A percentile compares a stretch with the other conserved stretches of the same genome.
phyloP scores from a whole-genome alignment of 2,329 filamentous ascomycete genomes.

The Aaosphaeria arxii region DNA sequence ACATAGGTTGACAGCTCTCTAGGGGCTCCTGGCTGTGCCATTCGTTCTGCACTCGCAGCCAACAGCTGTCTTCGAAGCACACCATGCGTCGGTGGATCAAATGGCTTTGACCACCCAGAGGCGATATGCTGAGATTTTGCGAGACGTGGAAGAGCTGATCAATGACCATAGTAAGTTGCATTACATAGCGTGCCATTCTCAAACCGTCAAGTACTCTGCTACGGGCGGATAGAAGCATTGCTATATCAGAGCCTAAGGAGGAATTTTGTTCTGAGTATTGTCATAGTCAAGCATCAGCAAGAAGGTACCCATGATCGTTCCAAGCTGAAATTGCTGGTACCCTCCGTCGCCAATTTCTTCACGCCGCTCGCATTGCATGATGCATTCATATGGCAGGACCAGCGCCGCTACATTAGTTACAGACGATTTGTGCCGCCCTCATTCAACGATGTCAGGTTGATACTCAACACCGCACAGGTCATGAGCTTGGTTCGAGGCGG shows the following conservation, averaged over 20 bases:
- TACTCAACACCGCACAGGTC: slow-evolving; percentile 91
- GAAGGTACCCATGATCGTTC: slow-evolving; percentile 67
- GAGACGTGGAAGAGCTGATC: slow-evolving; percentile 87
- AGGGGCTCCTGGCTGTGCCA: slow-evolving; percentile 76
- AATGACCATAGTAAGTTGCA: slow-evolving; percentile 74
- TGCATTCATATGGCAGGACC: slow-evolving; percentile 88
- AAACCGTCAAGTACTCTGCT: background rate
- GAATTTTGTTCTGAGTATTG: no score
- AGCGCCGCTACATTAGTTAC: slow-evolving; percentile 80
- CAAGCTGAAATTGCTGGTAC: slow-evolving; percentile 89
- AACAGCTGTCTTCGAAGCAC: slow-evolving; percentile 75
- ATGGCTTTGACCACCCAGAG: slow-evolving; percentile 80
- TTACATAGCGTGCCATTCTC: background rate
- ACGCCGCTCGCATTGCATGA: slow-evolving; percentile 82
- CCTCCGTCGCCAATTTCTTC: slow-evolving; percentile 90
- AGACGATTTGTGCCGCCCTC: slow-evolving; percentile 91
- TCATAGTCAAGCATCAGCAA: slow-evolving; percentile 67
- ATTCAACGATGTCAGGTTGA: slow-evolving; percentile 92
- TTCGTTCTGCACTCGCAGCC: slow-evolving; percentile 97
- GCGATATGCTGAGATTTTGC: slow-evolving; percentile 92
- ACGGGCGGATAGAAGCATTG: background rate
- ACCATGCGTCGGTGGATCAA: slow-evolving; percentile 61
- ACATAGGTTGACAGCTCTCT: background rate
- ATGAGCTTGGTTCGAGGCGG: slow-evolving; percentile 80
- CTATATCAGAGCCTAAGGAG: no score